These are phyloP conservation scores for Lecanicillium sp. DNA, from an alignment of 2,329 filamentous ascomycete genomes.

Conservation along the genomic window DNA sequence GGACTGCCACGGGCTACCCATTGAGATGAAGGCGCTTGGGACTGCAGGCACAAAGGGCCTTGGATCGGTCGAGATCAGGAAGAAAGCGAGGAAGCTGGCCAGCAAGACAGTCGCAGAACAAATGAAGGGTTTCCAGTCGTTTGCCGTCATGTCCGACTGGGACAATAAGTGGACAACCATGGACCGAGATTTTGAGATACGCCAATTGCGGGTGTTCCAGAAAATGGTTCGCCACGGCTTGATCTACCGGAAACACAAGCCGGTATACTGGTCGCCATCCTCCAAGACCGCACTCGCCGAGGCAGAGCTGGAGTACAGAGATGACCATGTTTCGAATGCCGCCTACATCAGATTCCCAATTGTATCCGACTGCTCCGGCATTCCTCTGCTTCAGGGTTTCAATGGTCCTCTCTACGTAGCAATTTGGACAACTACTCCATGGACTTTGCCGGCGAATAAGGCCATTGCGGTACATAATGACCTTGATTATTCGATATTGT, in stretches of 20 bases:
- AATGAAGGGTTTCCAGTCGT: constrained; percentile 64
- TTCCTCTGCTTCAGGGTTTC: constrained; percentile 29
- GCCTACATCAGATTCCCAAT: constrained; percentile 80
- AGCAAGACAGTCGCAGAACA: constrained; percentile 62
- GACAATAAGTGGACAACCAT: constrained; percentile 70
- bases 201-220: constrained; percentile 68
- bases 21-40: constrained; percentile 89
- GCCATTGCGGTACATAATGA: constrained; percentile 76
- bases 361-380: constrained; percentile 25
- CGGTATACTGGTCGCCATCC: constrained; percentile 81
- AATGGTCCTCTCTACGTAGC: constrained; percentile 59
- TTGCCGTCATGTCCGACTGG: constrained; percentile 79
- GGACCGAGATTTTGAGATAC: constrained; percentile 66
- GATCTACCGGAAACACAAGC: constrained; percentile 72
- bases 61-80: constrained; percentile 52
- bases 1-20: constrained; percentile 96
- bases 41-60: constrained; percentile 33
- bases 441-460: constrained; percentile 90
- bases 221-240: constrained; percentile 65
- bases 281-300: constrained; percentile 74
- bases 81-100: constrained; percentile 58
- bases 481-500: constrained; percentile 65
- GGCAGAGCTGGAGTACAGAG: constrained; percentile 77
- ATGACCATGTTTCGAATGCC: constrained; percentile 61
- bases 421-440: constrained; percentile 98